Conservation (phyloP, 2,329 filamentous ascomycete species). For the Sporothrix pallida region DNA sequence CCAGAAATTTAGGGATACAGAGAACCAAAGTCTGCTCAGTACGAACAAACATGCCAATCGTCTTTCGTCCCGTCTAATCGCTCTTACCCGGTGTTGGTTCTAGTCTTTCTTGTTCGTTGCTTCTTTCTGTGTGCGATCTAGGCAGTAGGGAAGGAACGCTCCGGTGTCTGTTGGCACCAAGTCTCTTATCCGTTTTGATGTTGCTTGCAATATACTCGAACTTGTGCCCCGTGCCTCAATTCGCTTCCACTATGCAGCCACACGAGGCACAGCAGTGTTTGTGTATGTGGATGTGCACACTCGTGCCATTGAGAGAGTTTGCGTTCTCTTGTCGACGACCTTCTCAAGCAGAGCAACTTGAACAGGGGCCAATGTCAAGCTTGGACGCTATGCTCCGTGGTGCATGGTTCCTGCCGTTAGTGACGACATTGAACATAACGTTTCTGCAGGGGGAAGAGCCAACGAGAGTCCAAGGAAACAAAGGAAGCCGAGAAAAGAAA, state of each 20-base stretch:
- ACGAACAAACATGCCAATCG: not conserved
- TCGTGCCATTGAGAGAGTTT: not conserved
- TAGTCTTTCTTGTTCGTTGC: not conserved
- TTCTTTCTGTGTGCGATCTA: not conserved
- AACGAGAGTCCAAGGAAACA: not conserved
- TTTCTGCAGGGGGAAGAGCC: not conserved
- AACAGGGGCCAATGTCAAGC: not conserved
- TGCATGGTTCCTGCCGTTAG: constrained; percentile 21
- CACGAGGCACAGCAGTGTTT: constrained; percentile 12
- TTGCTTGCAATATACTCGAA: not conserved
- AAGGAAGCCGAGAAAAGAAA: not conserved
- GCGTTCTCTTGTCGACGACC: not conserved
- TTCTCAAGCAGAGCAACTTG: not conserved
- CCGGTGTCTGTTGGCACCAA: not conserved
- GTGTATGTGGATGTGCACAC: not conserved
- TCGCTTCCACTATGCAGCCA: not conserved
- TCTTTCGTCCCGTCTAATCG: not conserved
- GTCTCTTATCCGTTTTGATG: not conserved
- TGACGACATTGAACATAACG: constrained; percentile 11
- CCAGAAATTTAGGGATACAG: not conserved
- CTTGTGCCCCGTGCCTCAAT: constrained; percentile 11
- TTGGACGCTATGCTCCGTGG: constrained; percentile 1
- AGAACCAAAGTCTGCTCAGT: not conserved
- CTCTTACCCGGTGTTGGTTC: not conserved
- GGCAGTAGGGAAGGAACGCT: constrained; percentile 11